A percentile compares a stretch with the other conserved stretches of the same genome.
Evolutionary conservation across 805 yeast species (phyloP).

Genomic region (Metschnikowia corniflorae): DNA sequence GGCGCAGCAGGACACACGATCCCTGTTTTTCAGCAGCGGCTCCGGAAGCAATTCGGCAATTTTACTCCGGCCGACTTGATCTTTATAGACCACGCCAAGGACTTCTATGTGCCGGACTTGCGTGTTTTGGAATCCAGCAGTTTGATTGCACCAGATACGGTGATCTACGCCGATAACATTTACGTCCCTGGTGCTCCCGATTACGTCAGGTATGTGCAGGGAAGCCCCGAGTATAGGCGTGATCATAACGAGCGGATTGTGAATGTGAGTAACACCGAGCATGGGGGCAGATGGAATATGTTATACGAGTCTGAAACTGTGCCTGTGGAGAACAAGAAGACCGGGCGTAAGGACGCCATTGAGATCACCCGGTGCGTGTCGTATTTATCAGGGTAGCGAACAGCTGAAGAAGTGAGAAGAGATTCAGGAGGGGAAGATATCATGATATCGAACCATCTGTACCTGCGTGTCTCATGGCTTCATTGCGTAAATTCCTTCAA

Average conservation of each 20-base stretch:
- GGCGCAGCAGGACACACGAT: slow-evolving; percentile 32
- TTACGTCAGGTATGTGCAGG: slow-evolving; percentile 34
- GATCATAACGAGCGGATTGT: slow-evolving; percentile 22
- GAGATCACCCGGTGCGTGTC: slow-evolving; percentile 32
- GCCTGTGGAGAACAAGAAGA: slow-evolving; percentile 15
- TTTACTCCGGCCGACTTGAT: slow-evolving; percentile 31
- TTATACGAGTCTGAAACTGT: slow-evolving; percentile 33
- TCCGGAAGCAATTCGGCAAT: slow-evolving; percentile 7
- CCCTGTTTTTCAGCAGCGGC: slow-evolving; percentile 21
- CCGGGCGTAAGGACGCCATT: slow-evolving; percentile 23
- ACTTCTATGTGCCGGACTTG: slow-evolving; percentile 38
- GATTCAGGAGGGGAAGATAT: too few relatives aligned
- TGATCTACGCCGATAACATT: slow-evolving; percentile 38
- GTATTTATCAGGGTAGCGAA: slow-evolving; percentile 21
- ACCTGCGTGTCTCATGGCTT: too few relatives aligned
- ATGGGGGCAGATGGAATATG: slow-evolving; percentile 40
- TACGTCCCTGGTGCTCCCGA: slow-evolving; percentile 37
- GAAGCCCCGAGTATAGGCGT: slow-evolving; percentile 36
- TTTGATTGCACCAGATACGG: slow-evolving; percentile 37
- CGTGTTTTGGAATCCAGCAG: slow-evolving; percentile 39
- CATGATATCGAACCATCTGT: too few relatives aligned
- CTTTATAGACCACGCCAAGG: slow-evolving; percentile 41
- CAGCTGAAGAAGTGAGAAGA: too few relatives aligned
- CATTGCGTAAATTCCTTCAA: too few relatives aligned
- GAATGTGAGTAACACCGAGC: slow-evolving; percentile 28